phyloP scores from a whole-genome alignment of 139 green algal species.

The Medakamo hakoo region DNA sequence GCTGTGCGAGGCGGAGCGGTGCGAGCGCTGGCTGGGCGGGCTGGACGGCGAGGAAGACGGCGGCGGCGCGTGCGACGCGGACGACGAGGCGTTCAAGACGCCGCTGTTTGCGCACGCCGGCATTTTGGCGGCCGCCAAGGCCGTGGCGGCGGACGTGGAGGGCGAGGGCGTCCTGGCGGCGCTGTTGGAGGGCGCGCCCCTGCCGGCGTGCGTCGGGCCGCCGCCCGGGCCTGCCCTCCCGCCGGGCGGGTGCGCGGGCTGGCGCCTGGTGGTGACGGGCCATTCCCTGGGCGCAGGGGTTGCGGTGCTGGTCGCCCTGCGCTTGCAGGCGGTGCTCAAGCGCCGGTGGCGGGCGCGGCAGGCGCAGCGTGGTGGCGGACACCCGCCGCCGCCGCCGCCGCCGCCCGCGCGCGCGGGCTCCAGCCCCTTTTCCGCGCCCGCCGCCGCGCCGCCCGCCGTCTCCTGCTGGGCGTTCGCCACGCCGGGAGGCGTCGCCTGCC shows the following conservation, averaged over 20 bases:
- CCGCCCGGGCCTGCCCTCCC: not conserved
- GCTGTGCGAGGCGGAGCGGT: conserved; percentile 27
- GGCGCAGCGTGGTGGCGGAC: not conserved
- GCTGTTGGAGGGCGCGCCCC: conserved; percentile 6
- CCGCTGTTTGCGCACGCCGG: conserved; percentile 23
- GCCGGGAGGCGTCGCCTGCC: conserved; percentile 23
- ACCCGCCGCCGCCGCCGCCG: not conserved
- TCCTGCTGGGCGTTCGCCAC: conserved; percentile 42
- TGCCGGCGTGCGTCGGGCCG: not conserved
- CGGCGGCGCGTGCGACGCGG: not conserved
- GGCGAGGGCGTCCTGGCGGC: conserved; percentile 5
- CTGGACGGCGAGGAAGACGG: not conserved
- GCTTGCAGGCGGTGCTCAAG: conserved; percentile 26
- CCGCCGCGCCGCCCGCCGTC: not conserved
- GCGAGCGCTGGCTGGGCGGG: not conserved
- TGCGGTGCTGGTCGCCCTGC: conserved; percentile 42
- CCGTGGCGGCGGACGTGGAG: conserved; percentile 17
- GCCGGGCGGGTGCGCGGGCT: conserved; percentile 22
- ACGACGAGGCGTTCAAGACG: not conserved
- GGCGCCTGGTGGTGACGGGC: conserved; percentile 39
- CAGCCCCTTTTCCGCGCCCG: not conserved
- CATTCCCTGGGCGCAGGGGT: conserved; percentile 53
- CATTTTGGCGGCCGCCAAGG: conserved; percentile 37
- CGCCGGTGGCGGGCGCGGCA: conserved; percentile 8
- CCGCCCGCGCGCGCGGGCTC: not conserved